Evolutionary conservation across 805 yeast species (phyloP), one percentile per base, ranked within the genome.

Genomic region (Zygotorulaspora sp.): DNA sequence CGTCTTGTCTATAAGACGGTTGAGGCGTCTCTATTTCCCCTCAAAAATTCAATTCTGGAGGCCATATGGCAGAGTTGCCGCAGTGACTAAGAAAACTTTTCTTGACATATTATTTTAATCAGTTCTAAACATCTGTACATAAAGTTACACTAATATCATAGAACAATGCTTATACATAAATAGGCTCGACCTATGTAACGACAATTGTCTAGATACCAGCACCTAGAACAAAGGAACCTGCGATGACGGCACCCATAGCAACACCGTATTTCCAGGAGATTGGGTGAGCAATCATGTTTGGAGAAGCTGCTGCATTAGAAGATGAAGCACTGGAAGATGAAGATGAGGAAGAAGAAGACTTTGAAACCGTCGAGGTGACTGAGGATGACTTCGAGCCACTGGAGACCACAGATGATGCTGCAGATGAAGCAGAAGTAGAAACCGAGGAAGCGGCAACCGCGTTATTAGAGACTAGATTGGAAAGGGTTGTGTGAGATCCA

Each of bases 231-330:
- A 63, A 57, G 36, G 70, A 66, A 35, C 66, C 62, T 29, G 60
- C 64, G 44, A 65, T 52, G 35, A 62, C 55, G 34, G 65, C 67
- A 52, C 66, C 67, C 43, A 66, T 46, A 24, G 63, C 64, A 22
- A 57, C 53, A 54, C 67, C 69, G 44, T 61, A 55, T 46, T 67
- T 61, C 73, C 73, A 60, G 36, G 65, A 55, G 37, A 61, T 36
- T 45, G 65, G 66, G 54, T 62, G 52, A 45, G 63, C 62, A 36
- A 64, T 57, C 37, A 53, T 42, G 36, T 54, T 60, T 31, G 64
- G 55, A 40, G 63, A 65, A 24, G 57, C 62, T 25, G 50, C 53
- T 30, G 48, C 28, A 35, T 56, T 38, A 19, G 39, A 42, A 38
- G 47, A 39, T 6, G 47, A 12, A 23, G 44, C 35, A 9, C 45